Evolutionary conservation across 2,329 filamentous ascomycete genomes (phyloP).

Genomic region (Zymoseptoria passerinii): DNA sequence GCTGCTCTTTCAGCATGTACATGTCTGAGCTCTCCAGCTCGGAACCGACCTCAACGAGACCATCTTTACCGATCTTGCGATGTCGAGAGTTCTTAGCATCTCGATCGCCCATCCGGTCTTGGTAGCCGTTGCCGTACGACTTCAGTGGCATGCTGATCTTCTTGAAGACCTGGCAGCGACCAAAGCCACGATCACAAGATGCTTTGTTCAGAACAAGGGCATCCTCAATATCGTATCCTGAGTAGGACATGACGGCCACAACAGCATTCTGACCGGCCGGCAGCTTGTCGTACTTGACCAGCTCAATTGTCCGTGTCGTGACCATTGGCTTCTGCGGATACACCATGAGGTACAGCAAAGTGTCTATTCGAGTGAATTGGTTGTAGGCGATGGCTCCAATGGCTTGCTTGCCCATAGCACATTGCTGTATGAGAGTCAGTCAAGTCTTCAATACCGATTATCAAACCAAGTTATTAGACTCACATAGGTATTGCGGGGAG

Average conservation of each 20-base stretch:
- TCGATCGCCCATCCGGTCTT: constrained; percentile 54
- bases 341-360: constrained; percentile 89
- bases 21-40: constrained; percentile 70
- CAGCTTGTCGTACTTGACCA: constrained; percentile 94
- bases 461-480: constrained; percentile 43
- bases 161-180: constrained; percentile 94
- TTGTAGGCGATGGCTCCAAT: constrained; percentile 98
- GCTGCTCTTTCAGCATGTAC: constrained; percentile 84
- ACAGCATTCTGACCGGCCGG: constrained; percentile 95
- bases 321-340: constrained; percentile 98
- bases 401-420: constrained; percentile 99
- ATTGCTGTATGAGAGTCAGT: constrained; percentile 56
- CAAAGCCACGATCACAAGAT: constrained; percentile 88
- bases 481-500: constrained; percentile 92
- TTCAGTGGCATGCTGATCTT: constrained; percentile 84
- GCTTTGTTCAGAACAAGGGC: constrained; percentile 94
- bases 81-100: constrained; percentile 46
- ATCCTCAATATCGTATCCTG: constrained; percentile 98
- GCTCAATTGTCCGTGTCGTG: constrained; percentile 90
- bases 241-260: constrained; percentile 98
- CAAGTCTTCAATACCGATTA: neutral
- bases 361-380: constrained; percentile 95
- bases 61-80: constrained; percentile 72
- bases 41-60: constrained; percentile 78
- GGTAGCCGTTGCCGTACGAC: constrained; percentile 74